Percentiles rank a stretch among this genome's conserved stretches.
Evolutionary conservation across 306 rosid genomes (phyloP).

Genomic region (Abrus precatorius): DNA sequence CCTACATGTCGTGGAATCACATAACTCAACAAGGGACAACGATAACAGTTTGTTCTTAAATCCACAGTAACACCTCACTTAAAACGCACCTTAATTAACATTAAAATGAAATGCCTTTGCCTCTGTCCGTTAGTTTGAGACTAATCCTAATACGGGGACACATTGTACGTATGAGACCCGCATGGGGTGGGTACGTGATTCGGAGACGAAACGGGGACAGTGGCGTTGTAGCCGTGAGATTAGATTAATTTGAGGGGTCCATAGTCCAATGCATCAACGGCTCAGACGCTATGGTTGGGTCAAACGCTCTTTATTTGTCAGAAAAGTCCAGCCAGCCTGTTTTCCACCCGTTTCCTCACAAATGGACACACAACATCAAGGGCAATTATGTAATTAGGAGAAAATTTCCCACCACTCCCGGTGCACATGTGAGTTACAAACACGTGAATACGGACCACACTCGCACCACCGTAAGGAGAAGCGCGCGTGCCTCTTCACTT

Average conservation of each 20-base stretch:
- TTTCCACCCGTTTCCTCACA: slow-evolving; percentile 47
- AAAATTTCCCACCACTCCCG: background rate
- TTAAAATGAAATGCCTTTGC: background rate
- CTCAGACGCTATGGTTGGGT: slow-evolving; percentile 11
- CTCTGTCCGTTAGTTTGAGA: background rate
- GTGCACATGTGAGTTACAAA: slow-evolving; percentile 9
- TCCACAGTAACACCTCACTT: too few species aligned
- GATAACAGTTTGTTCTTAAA: background rate
- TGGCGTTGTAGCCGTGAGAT: background rate
- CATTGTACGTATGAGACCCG: too few species aligned
- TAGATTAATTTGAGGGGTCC: slow-evolving; percentile 20
- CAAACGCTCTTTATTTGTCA: slow-evolving; percentile 42
- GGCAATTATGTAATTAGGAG: background rate
- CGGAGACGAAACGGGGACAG: too few species aligned
- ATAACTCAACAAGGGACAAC: background rate
- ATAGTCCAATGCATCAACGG: background rate
- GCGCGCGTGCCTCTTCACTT: slow-evolving; percentile 32
- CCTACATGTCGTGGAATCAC: background rate
- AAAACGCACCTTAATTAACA: too few species aligned
- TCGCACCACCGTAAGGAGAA: background rate
- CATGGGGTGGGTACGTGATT: too few species aligned
- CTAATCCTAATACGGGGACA: background rate
- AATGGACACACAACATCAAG: slow-evolving; percentile 33
- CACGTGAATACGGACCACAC: slow-evolving; percentile 3
- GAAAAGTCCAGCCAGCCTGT: slow-evolving; percentile 61